phyloP scores from a whole-genome alignment of 73 alveolate species.

The Paramecium caudatum region DNA sequence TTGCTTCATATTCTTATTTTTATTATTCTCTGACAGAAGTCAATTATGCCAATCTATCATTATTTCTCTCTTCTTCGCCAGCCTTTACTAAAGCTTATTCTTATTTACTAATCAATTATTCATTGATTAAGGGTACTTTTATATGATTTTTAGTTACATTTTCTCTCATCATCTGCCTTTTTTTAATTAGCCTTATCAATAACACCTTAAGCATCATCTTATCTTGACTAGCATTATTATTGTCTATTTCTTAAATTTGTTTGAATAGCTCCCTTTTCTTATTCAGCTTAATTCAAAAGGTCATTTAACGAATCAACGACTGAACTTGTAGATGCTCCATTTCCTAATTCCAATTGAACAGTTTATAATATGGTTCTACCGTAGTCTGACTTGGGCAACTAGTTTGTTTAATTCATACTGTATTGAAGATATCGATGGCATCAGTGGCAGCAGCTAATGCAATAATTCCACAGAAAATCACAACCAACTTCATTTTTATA shows the following conservation, averaged over 20 bases:
- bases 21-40: slow-evolving; percentile 24
- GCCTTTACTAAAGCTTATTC: slow-evolving; percentile 29
- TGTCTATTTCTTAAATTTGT: slow-evolving; percentile 35
- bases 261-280: slow-evolving; percentile 46
- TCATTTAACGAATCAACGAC: slow-evolving; percentile 9
- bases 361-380: slow-evolving; percentile 55
- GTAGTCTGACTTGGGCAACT: slow-evolving; percentile 39
- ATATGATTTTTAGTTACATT: slow-evolving; percentile 8
- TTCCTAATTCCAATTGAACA: slow-evolving; percentile 12
- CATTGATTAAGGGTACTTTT: slow-evolving; percentile 43
- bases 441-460: slow-evolving; percentile 38
- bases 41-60: slow-evolving; percentile 9
- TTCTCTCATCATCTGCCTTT: slow-evolving; percentile 57
- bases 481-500: slow-evolving; percentile 25
- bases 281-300: background rate
- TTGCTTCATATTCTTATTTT: slow-evolving; percentile 14
- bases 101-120: background rate
- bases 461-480: background rate
- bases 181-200: slow-evolving; percentile 37
- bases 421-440: slow-evolving; percentile 18
- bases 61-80: slow-evolving; percentile 48
- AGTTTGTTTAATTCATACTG: background rate
- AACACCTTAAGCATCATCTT: slow-evolving; percentile 7
- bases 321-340: slow-evolving; percentile 19
- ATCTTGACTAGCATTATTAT: background rate